Evolutionary conservation across 2,329 filamentous ascomycete species (phyloP), one percentile per base, ranked within the genome.

Genomic region (Sporothrix schenckii): DNA sequence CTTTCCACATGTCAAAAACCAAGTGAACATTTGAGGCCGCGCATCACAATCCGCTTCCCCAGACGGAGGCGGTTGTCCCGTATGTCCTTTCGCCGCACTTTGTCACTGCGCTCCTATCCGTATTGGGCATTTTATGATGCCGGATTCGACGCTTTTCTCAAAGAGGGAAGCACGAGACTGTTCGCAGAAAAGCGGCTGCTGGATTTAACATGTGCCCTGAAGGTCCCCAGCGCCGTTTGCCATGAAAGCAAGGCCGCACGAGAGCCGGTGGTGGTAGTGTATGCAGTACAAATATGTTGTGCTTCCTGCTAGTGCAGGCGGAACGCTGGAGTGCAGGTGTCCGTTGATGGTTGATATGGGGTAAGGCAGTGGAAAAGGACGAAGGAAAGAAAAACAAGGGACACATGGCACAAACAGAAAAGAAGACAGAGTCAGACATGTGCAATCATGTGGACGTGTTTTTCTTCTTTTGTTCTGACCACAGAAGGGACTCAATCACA

Each of bases 391-490:
- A 27, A 54, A 30, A 54, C 2, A 3, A 63, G 39, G 4, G 27
- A 61, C n/a, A 27, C 10, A n/a, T 3, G 30, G 21, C 6, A 19
- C 11, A 30, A 21, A 60, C 34, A 19, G 34, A 58, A 2, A 61
- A 44, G 54, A 61, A 9, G 56, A 24, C 21, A 47, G 47, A 44
- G 34, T 44, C 13, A 63, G 21, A 63, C 58, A 63, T 63, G 58
- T 47, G 21, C 41, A 63, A 47, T 63, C 39, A n/a, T 47, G 58
- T 63, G 58, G 27, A 2, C 39, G 13, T 47, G 58, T 63, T n/a
- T 44, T 6, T 56, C 39, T 47, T 13, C 9, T 14, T 47, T 14
- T 47, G 34, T 34, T 34, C 34, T 34, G 34, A 6, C 34, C 11
- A 47, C 41, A 47, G 47, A 49, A 7, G n/a, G 19, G 49, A 21